Conservation (phyloP, 306 rosid species). For the Lotus japonicus region DNA sequence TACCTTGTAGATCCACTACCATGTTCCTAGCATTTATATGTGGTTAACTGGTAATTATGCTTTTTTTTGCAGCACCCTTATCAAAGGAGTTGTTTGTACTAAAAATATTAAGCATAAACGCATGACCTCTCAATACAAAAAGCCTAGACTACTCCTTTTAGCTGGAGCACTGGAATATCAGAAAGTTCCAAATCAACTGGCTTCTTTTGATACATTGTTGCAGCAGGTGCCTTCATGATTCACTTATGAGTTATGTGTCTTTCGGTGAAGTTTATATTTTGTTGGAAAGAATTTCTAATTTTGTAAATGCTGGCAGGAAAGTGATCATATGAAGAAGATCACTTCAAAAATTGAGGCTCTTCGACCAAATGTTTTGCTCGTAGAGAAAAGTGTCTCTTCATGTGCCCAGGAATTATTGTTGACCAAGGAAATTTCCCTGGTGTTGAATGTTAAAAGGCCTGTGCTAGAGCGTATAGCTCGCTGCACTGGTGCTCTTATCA, state of each 20-base stretch:
- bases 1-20: background rate
- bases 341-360: slow-evolving; percentile 84
- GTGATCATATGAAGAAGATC: slow-evolving; percentile 72
- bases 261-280: background rate
- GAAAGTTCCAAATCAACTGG: slow-evolving; percentile 80
- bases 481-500: slow-evolving; percentile 75
- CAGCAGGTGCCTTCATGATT: slow-evolving; percentile 66
- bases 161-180: slow-evolving; percentile 95
- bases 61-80: slow-evolving; percentile 54
- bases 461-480: slow-evolving; percentile 86
- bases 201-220: slow-evolving; percentile 76
- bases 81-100: slow-evolving; percentile 92
- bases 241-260: background rate
- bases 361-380: slow-evolving; percentile 89
- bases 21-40: background rate
- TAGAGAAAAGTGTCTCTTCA: slow-evolving; percentile 87
- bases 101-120: slow-evolving; percentile 98
- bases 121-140: slow-evolving; percentile 90
- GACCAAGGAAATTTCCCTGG: slow-evolving; percentile 88
- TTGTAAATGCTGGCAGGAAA: slow-evolving; percentile 59
- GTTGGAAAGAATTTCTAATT: slow-evolving; percentile 1
- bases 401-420: slow-evolving; percentile 74
- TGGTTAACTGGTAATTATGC: slow-evolving; percentile 13
- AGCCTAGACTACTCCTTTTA: slow-evolving; percentile 63
- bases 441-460: slow-evolving; percentile 89